A percentile compares a stretch with the other conserved stretches of the same genome.
Conservation (phyloP, 2,329 filamentous ascomycete species). For the Phaeosphaeria sp. region DNA sequence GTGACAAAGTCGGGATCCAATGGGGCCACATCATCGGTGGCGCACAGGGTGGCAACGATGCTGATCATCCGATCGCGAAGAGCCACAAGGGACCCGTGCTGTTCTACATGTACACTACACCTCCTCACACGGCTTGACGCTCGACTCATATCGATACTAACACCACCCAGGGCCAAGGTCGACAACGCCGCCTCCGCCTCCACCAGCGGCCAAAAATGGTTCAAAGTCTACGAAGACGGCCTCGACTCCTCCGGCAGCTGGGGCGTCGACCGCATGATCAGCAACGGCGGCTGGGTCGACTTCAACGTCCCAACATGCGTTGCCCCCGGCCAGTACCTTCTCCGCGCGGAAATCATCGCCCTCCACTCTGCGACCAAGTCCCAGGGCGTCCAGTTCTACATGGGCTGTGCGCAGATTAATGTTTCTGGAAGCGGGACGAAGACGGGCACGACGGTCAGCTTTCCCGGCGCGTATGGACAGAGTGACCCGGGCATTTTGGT, state of each 20-base stretch:
- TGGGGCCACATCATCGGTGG: conserved; percentile 64
- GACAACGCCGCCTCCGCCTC: conserved; percentile 47
- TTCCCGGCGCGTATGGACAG: conserved; percentile 44
- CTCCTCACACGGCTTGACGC: not conserved
- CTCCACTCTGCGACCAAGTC: conserved; percentile 46
- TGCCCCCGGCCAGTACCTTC: conserved; percentile 50
- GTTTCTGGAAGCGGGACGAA: conserved; percentile 33
- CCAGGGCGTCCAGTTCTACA: conserved; percentile 53
- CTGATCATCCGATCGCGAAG: conserved; percentile 57
- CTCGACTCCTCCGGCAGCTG: conserved; percentile 51
- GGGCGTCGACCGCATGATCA: conserved; percentile 59
- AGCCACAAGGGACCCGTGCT: conserved; percentile 55
- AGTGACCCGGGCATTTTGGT: conserved; percentile 40
- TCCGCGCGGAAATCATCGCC: conserved; percentile 55
- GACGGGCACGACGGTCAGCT: conserved; percentile 34
- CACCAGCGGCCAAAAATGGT: conserved; percentile 51
- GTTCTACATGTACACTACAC: conserved; percentile 44
- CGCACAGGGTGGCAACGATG: conserved; percentile 53
- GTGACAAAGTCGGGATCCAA: conserved; percentile 60
- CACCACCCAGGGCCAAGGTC: conserved; percentile 43
- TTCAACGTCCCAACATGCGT: conserved; percentile 47
- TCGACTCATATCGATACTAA: conserved; percentile 7
- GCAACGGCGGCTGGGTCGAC: conserved; percentile 54
- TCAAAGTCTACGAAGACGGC: conserved; percentile 51
- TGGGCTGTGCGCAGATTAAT: conserved; percentile 46